Base-by-base conservation (phyloP, 1,139 yeast genomes). In the Trichomonascaceae sp. region DNA sequence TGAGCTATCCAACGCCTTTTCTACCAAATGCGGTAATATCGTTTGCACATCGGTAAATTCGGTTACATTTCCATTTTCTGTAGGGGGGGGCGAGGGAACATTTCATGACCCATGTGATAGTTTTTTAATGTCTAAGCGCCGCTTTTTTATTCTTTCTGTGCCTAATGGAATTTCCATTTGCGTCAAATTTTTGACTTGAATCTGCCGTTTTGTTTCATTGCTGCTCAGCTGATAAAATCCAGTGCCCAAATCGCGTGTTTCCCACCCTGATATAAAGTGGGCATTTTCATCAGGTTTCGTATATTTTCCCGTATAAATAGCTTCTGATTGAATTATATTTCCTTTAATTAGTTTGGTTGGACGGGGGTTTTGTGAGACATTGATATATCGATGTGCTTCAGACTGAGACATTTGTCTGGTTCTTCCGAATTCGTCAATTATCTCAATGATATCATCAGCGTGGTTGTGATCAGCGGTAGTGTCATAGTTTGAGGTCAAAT, bases 351-450 rank as follows among this genome's bases (percentile, higher is more conserved):
- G 49, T 6, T 57, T 56, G 5, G 39, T 51, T 20, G 59, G 65
- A 39, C 53, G 43, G 24, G 38, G 43, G 13, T 52, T 56, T 12
- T n/a, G 12, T 22, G 53, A 50, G 17, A 54, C 56, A 10, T 50
- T 13, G 15, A 17, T 3, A 13, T 3, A 36, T 13, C 41, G 41
- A 36, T 36, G 41, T 9, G 41, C 17, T 7, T 36, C 41, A 13
- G 41, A 9, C 7, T 4, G 3, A 2, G 41, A 60, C 1, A 69
- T 65, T 36, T 47, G 49, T 36, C 73, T 54, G 8, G 67, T 59
- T 8, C 71, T 57, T 1, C 73, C 73, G 61, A 64, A 69, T 47
- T 67, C 69, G 53, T 70, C 73, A 7, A 57, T 60, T 19, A 66
- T 60, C 50, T 70, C 74, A 15, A 67, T 62, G 57, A 61, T 20